Evolutionary conservation across 306 rosid species (phyloP).

Genomic region (Vicia faba): DNA sequence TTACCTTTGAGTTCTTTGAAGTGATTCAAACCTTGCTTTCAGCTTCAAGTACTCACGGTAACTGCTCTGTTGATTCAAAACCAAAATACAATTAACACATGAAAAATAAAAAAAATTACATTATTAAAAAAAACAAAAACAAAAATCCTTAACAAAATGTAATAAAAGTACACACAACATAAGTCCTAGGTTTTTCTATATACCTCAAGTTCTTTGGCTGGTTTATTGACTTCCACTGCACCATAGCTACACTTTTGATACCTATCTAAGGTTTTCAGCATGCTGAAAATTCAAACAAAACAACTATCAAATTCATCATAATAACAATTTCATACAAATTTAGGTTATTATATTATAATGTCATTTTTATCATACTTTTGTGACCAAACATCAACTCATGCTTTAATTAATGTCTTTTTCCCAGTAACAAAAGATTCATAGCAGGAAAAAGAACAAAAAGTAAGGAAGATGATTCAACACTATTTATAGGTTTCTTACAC

Average conservation of each 20-base stretch:
- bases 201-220: conserved; percentile 95
- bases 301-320: conserved; percentile 43
- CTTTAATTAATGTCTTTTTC: conserved; percentile 5
- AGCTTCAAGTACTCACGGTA: conserved; percentile 91
- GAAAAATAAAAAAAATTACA: conserved; percentile 24
- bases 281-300: conserved; percentile 28
- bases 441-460: neutral
- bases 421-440: conserved; percentile 1
- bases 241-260: conserved; percentile 97
- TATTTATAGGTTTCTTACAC: conserved; percentile 10
- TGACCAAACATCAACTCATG: conserved; percentile 1
- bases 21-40: conserved; percentile 81
- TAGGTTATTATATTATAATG: too few species aligned
- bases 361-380: too few species aligned
- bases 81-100: neutral
- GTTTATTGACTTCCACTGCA: conserved; percentile 80
- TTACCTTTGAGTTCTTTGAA: conserved; percentile 92
- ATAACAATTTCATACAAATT: too few species aligned
- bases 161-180: too few species aligned
- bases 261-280: conserved; percentile 56
- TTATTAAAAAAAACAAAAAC: neutral
- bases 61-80: conserved; percentile 62
- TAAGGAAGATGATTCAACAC: conserved; percentile 10
- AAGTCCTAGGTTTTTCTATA: neutral
- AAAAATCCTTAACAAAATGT: neutral